phyloP scores from a whole-genome alignment of 768 basidiomycete genomes.

The Sporobolomyces pararoseus region DNA sequence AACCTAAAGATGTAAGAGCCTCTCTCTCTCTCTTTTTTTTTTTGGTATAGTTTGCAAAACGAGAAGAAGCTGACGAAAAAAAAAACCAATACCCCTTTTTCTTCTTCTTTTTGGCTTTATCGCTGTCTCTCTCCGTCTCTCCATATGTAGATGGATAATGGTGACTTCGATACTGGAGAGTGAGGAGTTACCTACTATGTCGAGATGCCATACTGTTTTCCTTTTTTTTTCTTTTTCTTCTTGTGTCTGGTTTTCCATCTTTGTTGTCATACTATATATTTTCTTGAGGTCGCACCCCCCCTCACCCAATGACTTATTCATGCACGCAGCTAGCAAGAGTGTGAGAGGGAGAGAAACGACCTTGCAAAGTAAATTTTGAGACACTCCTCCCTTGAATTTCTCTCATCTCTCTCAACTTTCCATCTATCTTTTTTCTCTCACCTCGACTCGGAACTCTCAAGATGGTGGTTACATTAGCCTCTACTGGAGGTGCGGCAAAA shows the following conservation, averaged over 20 bases:
- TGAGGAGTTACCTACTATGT: background rate
- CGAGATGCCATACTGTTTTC: background rate
- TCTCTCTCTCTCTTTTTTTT: background rate
- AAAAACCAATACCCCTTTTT: background rate
- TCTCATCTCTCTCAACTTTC: no score
- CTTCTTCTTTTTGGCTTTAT: background rate
- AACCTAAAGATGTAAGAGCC: slow-evolving; percentile 25
- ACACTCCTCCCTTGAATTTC: no score
- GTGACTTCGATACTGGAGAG: slow-evolving; percentile 61
- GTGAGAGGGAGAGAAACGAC: no score
- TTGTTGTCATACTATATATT: no score
- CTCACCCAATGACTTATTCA: no score
- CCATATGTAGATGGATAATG: slow-evolving; percentile 72
- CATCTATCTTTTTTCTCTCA: background rate
- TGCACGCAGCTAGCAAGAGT: no score
- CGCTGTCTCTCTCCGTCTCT: background rate
- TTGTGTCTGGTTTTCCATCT: no score
- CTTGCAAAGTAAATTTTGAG: no score
- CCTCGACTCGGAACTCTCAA: background rate
- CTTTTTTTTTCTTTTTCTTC: no score
- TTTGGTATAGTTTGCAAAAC: background rate
- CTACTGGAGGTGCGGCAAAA: slow-evolving; percentile 52
- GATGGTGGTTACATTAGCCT: slow-evolving; percentile 45
- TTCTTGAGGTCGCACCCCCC: no score
- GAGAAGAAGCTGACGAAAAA: background rate